Conservation (phyloP, 2,329 filamentous ascomycete genomes). For the Monosporascus sp. region DNA sequence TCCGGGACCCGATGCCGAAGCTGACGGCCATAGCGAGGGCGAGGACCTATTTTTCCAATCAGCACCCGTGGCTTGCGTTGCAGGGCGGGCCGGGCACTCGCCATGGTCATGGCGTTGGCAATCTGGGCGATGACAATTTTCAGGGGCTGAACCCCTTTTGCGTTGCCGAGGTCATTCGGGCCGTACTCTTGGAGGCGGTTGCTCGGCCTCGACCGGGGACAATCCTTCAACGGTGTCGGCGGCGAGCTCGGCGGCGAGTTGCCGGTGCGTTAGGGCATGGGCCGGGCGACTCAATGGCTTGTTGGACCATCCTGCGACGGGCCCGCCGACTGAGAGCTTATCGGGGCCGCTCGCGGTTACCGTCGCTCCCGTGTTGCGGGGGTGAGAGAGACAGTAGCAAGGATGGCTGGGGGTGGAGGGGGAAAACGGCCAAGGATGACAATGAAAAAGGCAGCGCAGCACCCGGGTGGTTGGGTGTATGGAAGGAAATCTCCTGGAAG, state of each 20-base stretch:
- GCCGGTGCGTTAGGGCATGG: constrained; percentile 45
- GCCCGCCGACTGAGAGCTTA: too few species aligned
- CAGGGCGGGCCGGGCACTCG: constrained; percentile 19
- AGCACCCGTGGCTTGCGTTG: not conserved
- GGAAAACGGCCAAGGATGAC: too few species aligned
- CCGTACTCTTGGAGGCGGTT: constrained; percentile 52
- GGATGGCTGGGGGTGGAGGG: too few species aligned
- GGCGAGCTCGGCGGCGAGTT: constrained; percentile 46
- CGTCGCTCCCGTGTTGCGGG: too few species aligned
- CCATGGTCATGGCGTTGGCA: constrained; percentile 63
- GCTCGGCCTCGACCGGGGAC: constrained; percentile 42
- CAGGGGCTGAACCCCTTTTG: constrained; percentile 47
- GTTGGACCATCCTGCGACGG: constrained; percentile 15
- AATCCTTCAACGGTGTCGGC: constrained; percentile 53
- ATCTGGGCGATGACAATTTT: constrained; percentile 59
- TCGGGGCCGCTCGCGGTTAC: too few species aligned
- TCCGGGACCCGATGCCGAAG: constrained; percentile 48
- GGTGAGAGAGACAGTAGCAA: too few species aligned
- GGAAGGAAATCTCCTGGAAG: too few species aligned
- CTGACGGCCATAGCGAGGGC: constrained; percentile 49
- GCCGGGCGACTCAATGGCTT: constrained; percentile 49
- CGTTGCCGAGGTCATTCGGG: constrained; percentile 54
- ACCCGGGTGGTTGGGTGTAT: too few species aligned
- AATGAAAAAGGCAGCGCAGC: too few species aligned
- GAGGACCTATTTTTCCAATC: constrained; percentile 29